phyloP scores from a whole-genome alignment of 2,329 filamentous ascomycete genomes.

The Claviceps sp. region DNA sequence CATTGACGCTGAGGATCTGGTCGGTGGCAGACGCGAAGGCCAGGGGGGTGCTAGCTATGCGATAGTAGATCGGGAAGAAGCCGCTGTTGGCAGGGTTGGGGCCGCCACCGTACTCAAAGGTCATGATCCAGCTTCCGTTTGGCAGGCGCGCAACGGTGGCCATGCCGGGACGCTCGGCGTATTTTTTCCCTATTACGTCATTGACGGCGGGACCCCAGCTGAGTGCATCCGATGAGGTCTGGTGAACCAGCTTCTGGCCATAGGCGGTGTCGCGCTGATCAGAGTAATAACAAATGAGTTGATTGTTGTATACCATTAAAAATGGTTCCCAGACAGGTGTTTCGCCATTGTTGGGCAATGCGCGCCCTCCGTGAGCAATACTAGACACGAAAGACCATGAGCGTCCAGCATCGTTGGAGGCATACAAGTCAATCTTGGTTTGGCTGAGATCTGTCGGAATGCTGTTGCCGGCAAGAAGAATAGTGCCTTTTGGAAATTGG shows the following conservation, averaged over 20 bases:
- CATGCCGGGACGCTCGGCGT: neutral
- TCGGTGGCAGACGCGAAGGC: neutral
- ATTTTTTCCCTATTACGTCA: neutral
- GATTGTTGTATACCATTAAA: neutral
- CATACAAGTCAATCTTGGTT: neutral
- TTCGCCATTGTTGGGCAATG: neutral
- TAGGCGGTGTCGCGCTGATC: neutral
- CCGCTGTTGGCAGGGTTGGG: neutral
- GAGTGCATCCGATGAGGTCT: neutral
- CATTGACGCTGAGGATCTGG: neutral
- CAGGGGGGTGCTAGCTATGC: neutral
- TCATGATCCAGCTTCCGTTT: neutral
- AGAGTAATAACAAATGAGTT: constrained; percentile 1
- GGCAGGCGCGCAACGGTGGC: neutral
- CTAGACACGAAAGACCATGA: neutral
- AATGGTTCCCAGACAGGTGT: neutral
- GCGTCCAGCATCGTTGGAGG: neutral
- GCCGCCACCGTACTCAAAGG: neutral
- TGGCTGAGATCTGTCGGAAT: neutral
- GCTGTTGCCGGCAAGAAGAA: neutral
- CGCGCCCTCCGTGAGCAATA: neutral
- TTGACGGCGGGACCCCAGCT: neutral
- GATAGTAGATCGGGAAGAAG: neutral
- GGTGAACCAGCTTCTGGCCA: neutral
- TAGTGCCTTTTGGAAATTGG: neutral